Base-by-base conservation (phyloP, 2,329 filamentous ascomycete species). In the Ophiostoma australiae region DNA sequence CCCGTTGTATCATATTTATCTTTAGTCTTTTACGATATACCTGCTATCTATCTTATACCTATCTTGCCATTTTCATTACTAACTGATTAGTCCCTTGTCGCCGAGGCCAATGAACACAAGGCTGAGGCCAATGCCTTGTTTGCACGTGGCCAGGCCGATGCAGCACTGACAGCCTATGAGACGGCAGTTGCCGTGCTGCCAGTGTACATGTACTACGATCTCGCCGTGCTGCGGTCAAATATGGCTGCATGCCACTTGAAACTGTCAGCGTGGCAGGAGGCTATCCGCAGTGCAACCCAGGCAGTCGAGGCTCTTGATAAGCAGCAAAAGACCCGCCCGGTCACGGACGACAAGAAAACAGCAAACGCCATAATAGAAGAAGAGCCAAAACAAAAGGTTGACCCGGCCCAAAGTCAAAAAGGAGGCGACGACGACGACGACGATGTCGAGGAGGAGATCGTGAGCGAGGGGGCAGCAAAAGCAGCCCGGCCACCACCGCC, bases 171-270 rank as follows among this genome's bases (percentile, higher is more conserved):
- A 75, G 90, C 87, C 73, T 98, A 98, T 81, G 90, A 93, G 76
- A 87, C 90, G 74, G 94, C 95, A 31, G 84, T 96, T 3, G 84
- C 88, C 15, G 86, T 89, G 8, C 94, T 92, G 76, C 94, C 94
- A 1, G 89, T 88, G 74, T 96, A 97, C 78, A 86, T 97, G 35
- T 89, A 94, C 78, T 97, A 92, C 81, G 93, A 97, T 75, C 84
- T 94, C 73, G 93, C 94, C 35, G 92, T 98, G 11, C 84, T 98
- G 6, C 88, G 90, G 72, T 93, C 91, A 78, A 98, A 98, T 81
- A 90, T 97, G 74, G 87, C 94, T 1, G 94, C 94, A 11, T 97
- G 93, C 78, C 88, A 97, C 76, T 79, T 98, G 70, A 96, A 96
- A 78, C 83, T 96, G 3, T 84, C 89, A 73, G 90, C 94, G 73